A percentile compares a stretch with the other conserved stretches of the same genome.
Evolutionary conservation across 306 rosid species (phyloP).

Genomic region (Benincasa hispida): DNA sequence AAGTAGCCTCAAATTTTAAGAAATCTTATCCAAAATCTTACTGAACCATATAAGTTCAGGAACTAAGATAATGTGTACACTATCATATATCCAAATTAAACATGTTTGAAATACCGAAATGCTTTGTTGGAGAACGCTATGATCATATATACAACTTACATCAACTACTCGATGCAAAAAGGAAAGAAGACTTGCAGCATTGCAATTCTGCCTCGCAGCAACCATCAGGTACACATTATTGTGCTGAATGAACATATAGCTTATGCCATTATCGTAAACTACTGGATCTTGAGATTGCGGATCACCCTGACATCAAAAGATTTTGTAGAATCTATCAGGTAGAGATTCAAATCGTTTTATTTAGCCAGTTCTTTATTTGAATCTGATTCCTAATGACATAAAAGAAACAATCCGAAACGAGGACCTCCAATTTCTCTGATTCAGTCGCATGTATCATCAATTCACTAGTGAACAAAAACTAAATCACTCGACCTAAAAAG

Average conservation of each 20-base stretch:
- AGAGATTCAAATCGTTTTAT: neutral
- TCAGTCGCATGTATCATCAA: neutral
- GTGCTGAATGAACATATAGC: slow-evolving; percentile 93
- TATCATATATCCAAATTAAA: neutral
- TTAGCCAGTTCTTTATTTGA: neutral
- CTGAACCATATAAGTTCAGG: neutral
- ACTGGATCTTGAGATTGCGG: slow-evolving; percentile 92
- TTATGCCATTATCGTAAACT: slow-evolving; percentile 69
- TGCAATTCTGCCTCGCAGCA: slow-evolving; percentile 93
- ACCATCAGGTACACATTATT: slow-evolving; percentile 82
- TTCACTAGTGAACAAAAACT: neutral
- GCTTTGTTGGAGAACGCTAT: neutral
- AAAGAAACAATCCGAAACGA: neutral
- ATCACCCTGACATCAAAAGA: slow-evolving; percentile 55
- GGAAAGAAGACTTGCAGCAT: slow-evolving; percentile 91
- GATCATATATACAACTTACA: slow-evolving; percentile 36
- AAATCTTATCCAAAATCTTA: neutral
- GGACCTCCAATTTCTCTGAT: neutral
- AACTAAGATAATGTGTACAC: neutral
- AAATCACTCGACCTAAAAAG: slow-evolving; percentile 3
- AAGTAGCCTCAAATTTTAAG: neutral
- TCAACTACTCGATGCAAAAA: slow-evolving; percentile 86
- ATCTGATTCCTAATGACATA: neutral
- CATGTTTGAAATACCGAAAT: neutral
- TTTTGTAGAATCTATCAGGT: neutral